Evolutionary conservation across 768 basidiomycete species (phyloP), one percentile per base, ranked within the genome.

Genomic region (Wakefieldia striispora): DNA sequence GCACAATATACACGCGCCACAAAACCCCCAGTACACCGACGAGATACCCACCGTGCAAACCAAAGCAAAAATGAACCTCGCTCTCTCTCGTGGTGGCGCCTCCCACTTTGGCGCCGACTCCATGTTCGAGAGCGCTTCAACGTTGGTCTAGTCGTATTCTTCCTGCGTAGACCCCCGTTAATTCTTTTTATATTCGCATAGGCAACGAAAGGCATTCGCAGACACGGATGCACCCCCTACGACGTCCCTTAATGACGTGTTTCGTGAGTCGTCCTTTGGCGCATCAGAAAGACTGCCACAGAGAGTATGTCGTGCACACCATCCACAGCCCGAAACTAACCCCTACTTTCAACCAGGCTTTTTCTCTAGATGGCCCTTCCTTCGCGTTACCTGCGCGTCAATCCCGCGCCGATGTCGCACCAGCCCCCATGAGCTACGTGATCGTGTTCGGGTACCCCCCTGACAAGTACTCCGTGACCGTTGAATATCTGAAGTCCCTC

Each of bases 401-500:
- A 21, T 38, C 65, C 13, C 54, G 72, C 53, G 26, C 51, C 50
- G 51, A 64, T 13, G 38, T 71, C 26, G 37, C 65, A 40, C 50
- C 68, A 6, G 42, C 69, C 11, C 76, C 80, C 23, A 73, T 78
- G 3, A 64, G 79, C 24, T 86, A 85, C 59, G 74, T 95, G 31
- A 75, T 92, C 60, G 82, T 95, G 44, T 95, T 91, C 53, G 92
- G 92, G n/a, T 95, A 92, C 63, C 91, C 92, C 6, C 73, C 81
- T 27, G 88, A 92, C 66, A 83, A 83, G 60, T 88, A 86, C 64
- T 81, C 78, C 45, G 62, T 83, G 14, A 82, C 86, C 0, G 81
- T 80, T 14, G 86, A 87, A 59, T 87, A 87, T 65, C 87, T 91
- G 72, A 79, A 77, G 56, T 81, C 83, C 1, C 69, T 95, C 19